Evolutionary conservation across 768 basidiomycete species (phyloP).

Genomic region (Tricholoma terreum): DNA sequence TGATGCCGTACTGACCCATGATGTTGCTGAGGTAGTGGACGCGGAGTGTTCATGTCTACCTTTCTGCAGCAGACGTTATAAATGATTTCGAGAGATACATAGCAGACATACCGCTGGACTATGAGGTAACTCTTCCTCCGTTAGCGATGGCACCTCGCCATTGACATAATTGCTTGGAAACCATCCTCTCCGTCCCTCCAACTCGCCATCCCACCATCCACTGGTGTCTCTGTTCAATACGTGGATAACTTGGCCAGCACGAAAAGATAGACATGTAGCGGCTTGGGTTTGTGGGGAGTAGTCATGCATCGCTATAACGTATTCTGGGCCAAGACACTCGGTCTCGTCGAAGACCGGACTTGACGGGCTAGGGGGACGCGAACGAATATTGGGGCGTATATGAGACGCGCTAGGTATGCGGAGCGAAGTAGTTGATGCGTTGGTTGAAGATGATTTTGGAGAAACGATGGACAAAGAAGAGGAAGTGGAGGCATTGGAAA

Average conservation of each 20-base stretch:
- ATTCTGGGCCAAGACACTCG: conserved; percentile 53
- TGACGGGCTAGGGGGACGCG: conserved; percentile 39
- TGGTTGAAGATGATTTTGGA: conserved; percentile 53
- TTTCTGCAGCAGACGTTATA: conserved; percentile 20
- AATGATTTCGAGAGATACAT: conserved; percentile 9
- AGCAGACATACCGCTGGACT: conserved; percentile 38
- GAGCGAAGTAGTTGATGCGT: conserved; percentile 50
- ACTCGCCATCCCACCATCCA: conserved; percentile 99
- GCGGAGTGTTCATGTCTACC: conserved; percentile 47
- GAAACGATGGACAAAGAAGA: conserved; percentile 57
- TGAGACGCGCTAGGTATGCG: conserved; percentile 30
- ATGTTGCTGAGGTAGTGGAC: conserved; percentile 50
- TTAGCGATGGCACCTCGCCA: conserved; percentile 54
- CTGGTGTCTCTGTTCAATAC: conserved; percentile 84
- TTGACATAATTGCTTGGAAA: conserved; percentile 97
- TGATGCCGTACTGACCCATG: conserved; percentile 51
- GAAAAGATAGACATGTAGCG: conserved; percentile 84
- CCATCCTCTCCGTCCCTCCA: conserved; percentile 89
- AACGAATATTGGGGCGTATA: conserved; percentile 17
- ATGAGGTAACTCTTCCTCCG: conserved; percentile 52
- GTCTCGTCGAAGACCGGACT: conserved; percentile 48
- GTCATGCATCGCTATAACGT: conserved; percentile 91
- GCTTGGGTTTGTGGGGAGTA: conserved; percentile 70
- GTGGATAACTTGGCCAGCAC: conserved; percentile 86
- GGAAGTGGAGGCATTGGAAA: conserved; percentile 53